Evolutionary conservation across 129 eudicot genomes (phyloP).

Genomic region (Centaurea solstitialis): DNA sequence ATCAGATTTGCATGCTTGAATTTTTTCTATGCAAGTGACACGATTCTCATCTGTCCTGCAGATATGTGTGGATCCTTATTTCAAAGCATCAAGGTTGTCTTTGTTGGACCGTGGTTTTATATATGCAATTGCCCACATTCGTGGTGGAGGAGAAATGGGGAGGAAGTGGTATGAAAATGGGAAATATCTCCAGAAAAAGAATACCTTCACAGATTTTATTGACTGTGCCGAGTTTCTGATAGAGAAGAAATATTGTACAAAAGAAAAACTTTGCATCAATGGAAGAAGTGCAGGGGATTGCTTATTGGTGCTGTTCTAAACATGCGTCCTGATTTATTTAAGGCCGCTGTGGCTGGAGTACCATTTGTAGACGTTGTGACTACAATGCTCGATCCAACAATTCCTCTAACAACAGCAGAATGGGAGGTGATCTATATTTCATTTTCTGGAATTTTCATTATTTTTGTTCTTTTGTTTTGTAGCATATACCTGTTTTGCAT

Average conservation of each 20-base stretch:
- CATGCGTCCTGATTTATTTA: constrained; percentile 93
- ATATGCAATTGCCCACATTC: constrained; percentile 80
- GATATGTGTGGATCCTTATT: constrained; percentile 76
- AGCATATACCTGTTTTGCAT: not conserved
- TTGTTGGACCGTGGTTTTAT: constrained; percentile 86
- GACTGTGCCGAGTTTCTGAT: constrained; percentile 81
- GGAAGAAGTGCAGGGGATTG: constrained; percentile 99
- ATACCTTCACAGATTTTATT: constrained; percentile 92
- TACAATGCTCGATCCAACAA: constrained; percentile 97
- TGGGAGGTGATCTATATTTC: constrained; percentile 72
- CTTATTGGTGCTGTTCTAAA: constrained; percentile 90
- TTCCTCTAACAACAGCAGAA: constrained; percentile 96
- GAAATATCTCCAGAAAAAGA: constrained; percentile 70
- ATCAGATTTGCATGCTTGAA: constrained; percentile 19
- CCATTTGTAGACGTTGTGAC: constrained; percentile 97
- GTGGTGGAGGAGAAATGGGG: constrained; percentile 99
- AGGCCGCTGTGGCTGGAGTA: constrained; percentile 94
- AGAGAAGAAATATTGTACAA: constrained; percentile 75
- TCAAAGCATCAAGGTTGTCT: constrained; percentile 79
- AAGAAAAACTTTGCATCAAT: constrained; percentile 83
- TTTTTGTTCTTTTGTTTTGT: not conserved
- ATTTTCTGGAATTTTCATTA: constrained; percentile 1
- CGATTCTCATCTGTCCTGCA: constrained; percentile 40
- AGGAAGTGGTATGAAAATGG: constrained; percentile 98
- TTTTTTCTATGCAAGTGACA: constrained; percentile 15